Conservation (phyloP, 2,329 filamentous ascomycete genomes). For the Paraphaeosphaeria minitans region DNA sequence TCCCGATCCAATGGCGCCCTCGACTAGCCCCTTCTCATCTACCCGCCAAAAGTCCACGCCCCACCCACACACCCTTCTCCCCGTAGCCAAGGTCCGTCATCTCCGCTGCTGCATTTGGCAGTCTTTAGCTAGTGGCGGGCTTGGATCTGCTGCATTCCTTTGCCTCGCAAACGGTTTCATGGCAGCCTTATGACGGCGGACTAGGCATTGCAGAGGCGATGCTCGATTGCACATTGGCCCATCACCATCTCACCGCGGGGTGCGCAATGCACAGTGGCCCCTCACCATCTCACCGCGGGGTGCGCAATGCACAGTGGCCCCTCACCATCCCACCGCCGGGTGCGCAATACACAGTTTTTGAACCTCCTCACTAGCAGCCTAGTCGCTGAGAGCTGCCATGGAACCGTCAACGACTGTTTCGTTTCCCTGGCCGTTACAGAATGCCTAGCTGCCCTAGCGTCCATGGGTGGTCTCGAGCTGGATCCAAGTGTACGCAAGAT, state of each 20-base stretch:
- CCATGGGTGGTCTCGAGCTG: conserved; percentile 14
- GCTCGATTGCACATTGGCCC: conserved; percentile 22
- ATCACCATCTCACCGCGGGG: no score
- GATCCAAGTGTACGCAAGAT: conserved; percentile 30
- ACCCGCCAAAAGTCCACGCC: conserved; percentile 28
- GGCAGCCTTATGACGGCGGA: conserved; percentile 32
- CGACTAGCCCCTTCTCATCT: conserved; percentile 30
- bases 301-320: conserved; percentile 27
- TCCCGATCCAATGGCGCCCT: conserved; percentile 35
- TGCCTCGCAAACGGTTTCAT: conserved; percentile 13
- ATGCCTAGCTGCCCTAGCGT: conserved; percentile 3
- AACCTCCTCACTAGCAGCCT: not conserved
- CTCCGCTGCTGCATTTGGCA: conserved; percentile 20
- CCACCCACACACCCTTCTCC: conserved; percentile 17
- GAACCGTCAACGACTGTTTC: not conserved
- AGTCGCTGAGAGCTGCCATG: not conserved
- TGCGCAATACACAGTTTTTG: conserved; percentile 5
- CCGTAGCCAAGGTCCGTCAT: conserved; percentile 20
- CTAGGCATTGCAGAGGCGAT: conserved; percentile 22
- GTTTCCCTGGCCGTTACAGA: conserved; percentile 2
- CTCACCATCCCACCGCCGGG: conserved; percentile 16
- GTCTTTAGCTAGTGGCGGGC: conserved; percentile 19
- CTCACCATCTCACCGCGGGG: no score
- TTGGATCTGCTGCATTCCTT: conserved; percentile 14
- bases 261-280: no score